Percentiles rank a stretch among this genome's conserved stretches.
phyloP scores from a whole-genome alignment of 2,329 filamentous ascomycete genomes.

The Fusarium keratoplasticum region DNA sequence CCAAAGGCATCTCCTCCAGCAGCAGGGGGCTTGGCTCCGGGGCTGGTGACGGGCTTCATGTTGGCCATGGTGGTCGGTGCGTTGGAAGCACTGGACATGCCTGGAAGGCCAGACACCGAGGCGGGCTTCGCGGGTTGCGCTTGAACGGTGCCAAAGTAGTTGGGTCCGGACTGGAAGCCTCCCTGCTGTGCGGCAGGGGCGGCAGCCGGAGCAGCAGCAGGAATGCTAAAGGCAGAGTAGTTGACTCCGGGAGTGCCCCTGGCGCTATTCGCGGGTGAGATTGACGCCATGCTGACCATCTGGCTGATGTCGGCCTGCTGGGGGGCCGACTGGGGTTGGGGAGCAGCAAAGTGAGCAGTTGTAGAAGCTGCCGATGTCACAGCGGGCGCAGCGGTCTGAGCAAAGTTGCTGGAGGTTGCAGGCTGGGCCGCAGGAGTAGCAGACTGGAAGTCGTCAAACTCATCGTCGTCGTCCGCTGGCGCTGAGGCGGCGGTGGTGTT shows the following conservation, averaged over 20 bases:
- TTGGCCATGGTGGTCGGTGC: slow-evolving; percentile 55
- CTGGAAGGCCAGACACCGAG: slow-evolving; percentile 45
- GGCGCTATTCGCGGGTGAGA: slow-evolving; percentile 76
- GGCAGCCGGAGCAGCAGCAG: slow-evolving; percentile 48
- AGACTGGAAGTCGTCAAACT: slow-evolving; percentile 98
- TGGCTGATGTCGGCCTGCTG: slow-evolving; percentile 84
- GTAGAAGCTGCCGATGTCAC: slow-evolving; percentile 64
- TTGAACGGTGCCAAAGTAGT: slow-evolving; percentile 92
- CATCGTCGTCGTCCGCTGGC: slow-evolving; percentile 74
- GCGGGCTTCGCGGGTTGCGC: slow-evolving; percentile 48
- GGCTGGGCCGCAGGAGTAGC: slow-evolving; percentile 72
- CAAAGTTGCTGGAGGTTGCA: slow-evolving; percentile 50
- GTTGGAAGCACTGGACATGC: slow-evolving; percentile 50
- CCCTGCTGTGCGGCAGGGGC: slow-evolving; percentile 63
- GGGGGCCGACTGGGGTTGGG: slow-evolving; percentile 85
- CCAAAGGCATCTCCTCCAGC: slow-evolving; percentile 88
- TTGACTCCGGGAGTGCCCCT: slow-evolving; percentile 68
- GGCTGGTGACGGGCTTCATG: slow-evolving; percentile 60
- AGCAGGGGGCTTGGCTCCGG: slow-evolving; percentile 64
- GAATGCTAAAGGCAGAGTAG: slow-evolving; percentile 69
- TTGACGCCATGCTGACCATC: slow-evolving; percentile 82
- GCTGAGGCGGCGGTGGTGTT: slow-evolving; percentile 41
- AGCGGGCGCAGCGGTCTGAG: slow-evolving; percentile 59
- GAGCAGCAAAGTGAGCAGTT: slow-evolving; percentile 78
- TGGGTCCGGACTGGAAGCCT: slow-evolving; percentile 81